Percentiles rank a stretch among this genome's conserved stretches.
phyloP scores from a whole-genome alignment of 1,139 yeast species.

The Blastobotrys arbuscula region DNA sequence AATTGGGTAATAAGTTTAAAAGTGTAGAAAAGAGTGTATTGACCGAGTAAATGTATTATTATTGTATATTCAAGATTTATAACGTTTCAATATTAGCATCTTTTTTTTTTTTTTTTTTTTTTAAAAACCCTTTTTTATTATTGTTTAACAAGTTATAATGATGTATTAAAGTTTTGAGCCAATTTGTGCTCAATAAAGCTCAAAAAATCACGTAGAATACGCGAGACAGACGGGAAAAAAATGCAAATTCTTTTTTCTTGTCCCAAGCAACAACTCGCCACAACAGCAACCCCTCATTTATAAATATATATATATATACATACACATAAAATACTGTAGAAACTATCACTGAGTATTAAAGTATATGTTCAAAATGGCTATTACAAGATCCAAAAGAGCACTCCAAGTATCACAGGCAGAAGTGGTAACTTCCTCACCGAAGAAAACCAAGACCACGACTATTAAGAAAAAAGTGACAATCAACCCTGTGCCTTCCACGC shows the following conservation, averaged over 20 bases:
- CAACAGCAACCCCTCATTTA: no score
- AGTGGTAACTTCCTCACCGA: neutral
- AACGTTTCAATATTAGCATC: no score
- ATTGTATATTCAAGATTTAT: neutral
- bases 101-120: neutral
- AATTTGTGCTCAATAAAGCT: neutral
- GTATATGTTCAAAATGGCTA: conserved; percentile 4
- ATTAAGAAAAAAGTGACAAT: conserved; percentile 1
- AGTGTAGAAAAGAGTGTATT: conserved; percentile 44
- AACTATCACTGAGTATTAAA: no score
- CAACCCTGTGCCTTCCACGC: neutral
- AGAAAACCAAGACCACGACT: neutral
- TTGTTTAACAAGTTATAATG: neutral
- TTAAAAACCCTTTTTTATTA: neutral
- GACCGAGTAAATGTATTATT: conserved; percentile 3
- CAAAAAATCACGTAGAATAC: no score
- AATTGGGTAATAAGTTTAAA: conserved; percentile 54
- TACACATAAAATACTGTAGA: no score
- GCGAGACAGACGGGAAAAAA: no score
- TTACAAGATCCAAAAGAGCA: conserved; percentile 3
- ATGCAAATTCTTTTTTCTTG: no score
- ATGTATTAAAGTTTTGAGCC: neutral
- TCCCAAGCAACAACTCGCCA: no score
- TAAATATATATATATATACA: no score
- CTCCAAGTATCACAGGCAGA: neutral